Conservation (phyloP, 2,329 filamentous ascomycete species). For the Cladosporium cucumerinum region DNA sequence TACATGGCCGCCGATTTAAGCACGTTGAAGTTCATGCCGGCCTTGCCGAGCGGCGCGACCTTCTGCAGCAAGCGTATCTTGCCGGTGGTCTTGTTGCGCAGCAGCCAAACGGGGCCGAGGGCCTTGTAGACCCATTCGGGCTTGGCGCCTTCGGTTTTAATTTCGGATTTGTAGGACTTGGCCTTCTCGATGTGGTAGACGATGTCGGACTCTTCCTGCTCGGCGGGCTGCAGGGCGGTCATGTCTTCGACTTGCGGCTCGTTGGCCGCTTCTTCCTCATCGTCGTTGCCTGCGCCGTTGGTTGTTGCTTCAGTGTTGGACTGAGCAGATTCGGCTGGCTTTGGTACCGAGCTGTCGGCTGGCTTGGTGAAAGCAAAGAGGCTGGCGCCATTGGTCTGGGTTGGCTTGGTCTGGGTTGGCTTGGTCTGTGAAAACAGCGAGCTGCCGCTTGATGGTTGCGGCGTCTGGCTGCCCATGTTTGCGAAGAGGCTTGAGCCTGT, state of each 20-base stretch:
- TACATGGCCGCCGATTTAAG: constrained; percentile 59
- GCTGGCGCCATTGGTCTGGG: constrained; percentile 5
- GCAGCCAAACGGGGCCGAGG: constrained; percentile 66
- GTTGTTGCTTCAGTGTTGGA: constrained; percentile 42
- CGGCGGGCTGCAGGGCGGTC: constrained; percentile 63
- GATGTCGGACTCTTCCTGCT: constrained; percentile 60
- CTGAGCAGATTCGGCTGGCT: constrained; percentile 38
- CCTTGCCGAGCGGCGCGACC: constrained; percentile 69
- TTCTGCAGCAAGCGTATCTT: constrained; percentile 67
- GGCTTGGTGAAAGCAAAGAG: constrained; percentile 16
- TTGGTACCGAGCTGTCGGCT: constrained; percentile 1
- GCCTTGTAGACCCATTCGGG: constrained; percentile 67
- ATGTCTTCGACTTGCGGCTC: constrained; percentile 62
- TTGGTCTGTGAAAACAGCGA: constrained; percentile 12
- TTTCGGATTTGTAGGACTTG: constrained; percentile 63
- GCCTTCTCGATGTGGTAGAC: constrained; percentile 65
- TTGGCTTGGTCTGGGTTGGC: not conserved
- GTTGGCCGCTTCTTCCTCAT: constrained; percentile 27
- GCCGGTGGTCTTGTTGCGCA: constrained; percentile 69
- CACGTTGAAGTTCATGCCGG: constrained; percentile 68
- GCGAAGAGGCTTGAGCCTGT: not conserved
- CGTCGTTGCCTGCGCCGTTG: constrained; percentile 35
- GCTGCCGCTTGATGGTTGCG: constrained; percentile 7
- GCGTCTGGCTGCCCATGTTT: constrained; percentile 9
- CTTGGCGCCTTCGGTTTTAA: constrained; percentile 48